phyloP scores from a whole-genome alignment of 2,329 filamentous ascomycete species.

The Aspergillus udagawae region DNA sequence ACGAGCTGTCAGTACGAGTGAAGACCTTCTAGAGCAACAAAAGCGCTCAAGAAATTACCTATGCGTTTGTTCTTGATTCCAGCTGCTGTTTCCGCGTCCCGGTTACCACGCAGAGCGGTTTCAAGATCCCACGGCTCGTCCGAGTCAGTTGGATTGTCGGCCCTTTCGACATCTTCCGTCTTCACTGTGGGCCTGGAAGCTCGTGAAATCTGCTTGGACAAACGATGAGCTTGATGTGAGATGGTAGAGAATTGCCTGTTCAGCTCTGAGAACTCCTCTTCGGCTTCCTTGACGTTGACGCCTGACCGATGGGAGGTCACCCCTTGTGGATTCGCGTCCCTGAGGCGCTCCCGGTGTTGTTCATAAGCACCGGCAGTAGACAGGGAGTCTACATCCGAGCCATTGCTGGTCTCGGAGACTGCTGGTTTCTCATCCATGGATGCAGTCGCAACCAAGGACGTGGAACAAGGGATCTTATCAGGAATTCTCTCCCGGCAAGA shows the following conservation, averaged over 20 bases:
- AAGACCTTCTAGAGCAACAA: neutral
- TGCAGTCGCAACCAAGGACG: neutral
- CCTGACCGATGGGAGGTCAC: slow-evolving; percentile 32
- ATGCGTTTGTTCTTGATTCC: slow-evolving; percentile 79
- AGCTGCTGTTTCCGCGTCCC: slow-evolving; percentile 67
- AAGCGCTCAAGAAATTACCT: slow-evolving; percentile 32
- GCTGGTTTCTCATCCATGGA: slow-evolving; percentile 19
- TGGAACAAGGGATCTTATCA: no score
- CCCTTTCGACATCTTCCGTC: slow-evolving; percentile 57
- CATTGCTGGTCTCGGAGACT: slow-evolving; percentile 11
- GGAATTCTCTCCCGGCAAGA: no score
- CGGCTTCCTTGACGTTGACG: slow-evolving; percentile 44
- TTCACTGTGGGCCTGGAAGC: slow-evolving; percentile 20
- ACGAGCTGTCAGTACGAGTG: neutral
- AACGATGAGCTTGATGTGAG: slow-evolving; percentile 32
- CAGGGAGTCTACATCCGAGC: slow-evolving; percentile 27
- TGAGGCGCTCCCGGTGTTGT: slow-evolving; percentile 24
- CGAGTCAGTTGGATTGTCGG: slow-evolving; percentile 37
- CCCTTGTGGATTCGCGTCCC: slow-evolving; percentile 29
- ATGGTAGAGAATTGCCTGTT: slow-evolving; percentile 37
- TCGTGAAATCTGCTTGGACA: slow-evolving; percentile 32
- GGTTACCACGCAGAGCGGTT: slow-evolving; percentile 64
- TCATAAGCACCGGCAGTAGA: slow-evolving; percentile 24
- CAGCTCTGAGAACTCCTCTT: slow-evolving; percentile 42
- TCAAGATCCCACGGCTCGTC: slow-evolving; percentile 71